These are phyloP conservation scores for Melastoma malabathricum DNA, from an alignment of 345 rosid genomes.

Conservation along the genomic window DNA sequence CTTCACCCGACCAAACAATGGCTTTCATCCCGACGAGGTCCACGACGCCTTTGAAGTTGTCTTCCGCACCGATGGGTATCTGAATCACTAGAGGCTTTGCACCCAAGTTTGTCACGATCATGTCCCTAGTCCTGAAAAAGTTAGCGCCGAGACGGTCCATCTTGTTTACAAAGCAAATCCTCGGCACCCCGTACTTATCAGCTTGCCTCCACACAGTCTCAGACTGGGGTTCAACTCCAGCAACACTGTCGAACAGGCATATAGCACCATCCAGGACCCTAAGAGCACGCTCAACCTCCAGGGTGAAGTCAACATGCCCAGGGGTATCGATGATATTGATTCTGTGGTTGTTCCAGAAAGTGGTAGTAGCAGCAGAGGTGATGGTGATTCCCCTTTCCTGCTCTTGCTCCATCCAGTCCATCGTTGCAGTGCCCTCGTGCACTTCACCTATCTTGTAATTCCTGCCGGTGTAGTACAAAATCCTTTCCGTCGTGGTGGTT, in stretches of 20 bases:
- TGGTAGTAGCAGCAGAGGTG: conserved; percentile 92
- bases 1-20: conserved; percentile 86
- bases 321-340: conserved; percentile 96
- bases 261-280: conserved; percentile 94
- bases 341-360: conserved; percentile 81
- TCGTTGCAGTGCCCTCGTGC: conserved; percentile 95
- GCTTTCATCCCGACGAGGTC: conserved; percentile 92
- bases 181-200: conserved; percentile 90
- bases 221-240: conserved; percentile 98
- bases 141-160: conserved; percentile 98
- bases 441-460: conserved; percentile 98
- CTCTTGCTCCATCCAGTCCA: conserved; percentile 99
- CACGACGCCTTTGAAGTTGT: conserved; percentile 57
- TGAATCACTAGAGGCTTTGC: conserved; percentile 89
- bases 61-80: conserved; percentile 83
- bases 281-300: conserved; percentile 94
- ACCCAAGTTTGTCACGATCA: conserved; percentile 89
- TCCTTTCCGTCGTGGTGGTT: conserved; percentile 84
- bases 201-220: conserved; percentile 99
- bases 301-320: conserved; percentile 93
- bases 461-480: conserved; percentile 82
- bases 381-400: conserved; percentile 98
- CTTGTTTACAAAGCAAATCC: conserved; percentile 92
- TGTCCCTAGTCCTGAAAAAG: conserved; percentile 84
- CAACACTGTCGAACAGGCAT: conserved; percentile 95